phyloP scores from a whole-genome alignment of 163 green algal genomes.

The Scenedesmus sp. region DNA sequence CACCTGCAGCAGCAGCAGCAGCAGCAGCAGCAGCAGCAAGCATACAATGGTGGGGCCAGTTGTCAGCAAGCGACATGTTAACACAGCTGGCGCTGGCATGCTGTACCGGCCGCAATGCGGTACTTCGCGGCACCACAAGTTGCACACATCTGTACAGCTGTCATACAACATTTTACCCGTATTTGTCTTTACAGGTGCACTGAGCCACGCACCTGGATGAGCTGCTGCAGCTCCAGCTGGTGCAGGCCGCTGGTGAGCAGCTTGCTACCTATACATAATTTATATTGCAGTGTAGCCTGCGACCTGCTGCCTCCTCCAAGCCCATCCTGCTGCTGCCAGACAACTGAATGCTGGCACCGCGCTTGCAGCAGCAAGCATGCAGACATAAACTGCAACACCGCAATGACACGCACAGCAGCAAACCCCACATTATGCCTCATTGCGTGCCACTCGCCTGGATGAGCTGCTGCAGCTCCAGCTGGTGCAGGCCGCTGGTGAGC shows the following conservation, averaged over 20 bases:
- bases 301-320: too few relatives aligned
- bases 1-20: conserved; percentile 46
- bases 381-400: background rate
- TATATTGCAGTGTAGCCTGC: too few relatives aligned
- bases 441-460: conserved; percentile 48
- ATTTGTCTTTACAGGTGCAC: background rate
- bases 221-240: background rate
- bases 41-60: background rate
- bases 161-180: background rate
- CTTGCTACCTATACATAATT: too few relatives aligned
- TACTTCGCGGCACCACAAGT: too few relatives aligned
- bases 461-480: conserved; percentile 64
- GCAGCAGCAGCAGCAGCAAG: conserved; percentile 58
- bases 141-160: background rate
- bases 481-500: conserved; percentile 14
- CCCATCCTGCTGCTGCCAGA: too few relatives aligned
- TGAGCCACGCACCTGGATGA: background rate
- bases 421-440: background rate
- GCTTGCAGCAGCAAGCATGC: too few relatives aligned
- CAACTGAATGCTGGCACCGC: too few relatives aligned
- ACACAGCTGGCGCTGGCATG: too few relatives aligned
- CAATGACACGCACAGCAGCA: background rate
- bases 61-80: background rate
- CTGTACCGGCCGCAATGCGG: too few relatives aligned
- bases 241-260: background rate